Evolutionary conservation across 768 basidiomycete species (phyloP), one percentile per base, ranked within the genome.

Genomic region (Sutorius australiensis): DNA sequence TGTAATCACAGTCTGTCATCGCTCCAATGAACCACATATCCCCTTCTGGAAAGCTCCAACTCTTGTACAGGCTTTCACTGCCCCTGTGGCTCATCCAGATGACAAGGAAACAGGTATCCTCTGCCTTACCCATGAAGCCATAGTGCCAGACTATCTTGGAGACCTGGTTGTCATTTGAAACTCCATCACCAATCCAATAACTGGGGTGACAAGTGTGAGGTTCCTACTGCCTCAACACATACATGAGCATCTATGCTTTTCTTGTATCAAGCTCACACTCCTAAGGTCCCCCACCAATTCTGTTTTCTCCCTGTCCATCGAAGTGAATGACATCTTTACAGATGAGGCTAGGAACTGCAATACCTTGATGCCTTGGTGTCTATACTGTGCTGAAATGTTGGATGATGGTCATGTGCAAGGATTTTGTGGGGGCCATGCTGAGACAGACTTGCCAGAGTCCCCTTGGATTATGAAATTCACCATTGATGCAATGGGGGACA

Each of bases 111-210:
- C 17, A n/a, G 37, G 36, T 5, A n/a, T 43, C 8, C 53, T 56
- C 11, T 46, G 24, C 13, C 53, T 56, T 8, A 46, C 54, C 31
- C 46, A 56, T 10, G 45, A 56, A 14, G 30, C 33, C 4, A 37
- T 54, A 16, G 9, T 37, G 2, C n/a, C 34, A 0, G 34, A 47
- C 16, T n/a, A 24, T 5, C 21, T 56, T 24, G 24, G 21, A 4
- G 50, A 56, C 21, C 45, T 55, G 3, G 30, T 7, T 17, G 34
- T 55, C 17, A n/a, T 11, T 48, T 45, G 55, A 30, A 55, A 56
- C 16, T 55, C 55, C 14, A 38, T n/a, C 39, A 12, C 36, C 8
- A 14, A 42, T 13, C 1, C 39, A 12, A 28, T 9, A 3, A 40
- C 38, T 6, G 19, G 9, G 1, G 13, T 12, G 24, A 56, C 46